Evolutionary conservation across 441 rosid genomes (phyloP), one percentile per base, ranked within the genome.

Genomic region (Corymbia citriodora): DNA sequence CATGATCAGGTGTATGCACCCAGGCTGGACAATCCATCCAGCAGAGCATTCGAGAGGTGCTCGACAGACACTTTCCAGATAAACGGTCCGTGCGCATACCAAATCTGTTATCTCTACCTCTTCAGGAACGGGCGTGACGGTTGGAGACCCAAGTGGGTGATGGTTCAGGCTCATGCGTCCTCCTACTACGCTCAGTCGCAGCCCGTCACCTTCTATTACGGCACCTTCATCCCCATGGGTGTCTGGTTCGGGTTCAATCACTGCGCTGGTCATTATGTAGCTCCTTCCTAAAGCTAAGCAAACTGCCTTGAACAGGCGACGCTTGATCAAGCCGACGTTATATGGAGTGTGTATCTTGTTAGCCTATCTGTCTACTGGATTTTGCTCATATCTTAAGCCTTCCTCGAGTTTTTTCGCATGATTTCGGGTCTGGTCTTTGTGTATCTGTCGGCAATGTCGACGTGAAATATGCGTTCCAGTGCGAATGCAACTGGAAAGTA

Each of bases 141-240:
- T 55, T 94, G 95, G 96, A 94, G 91, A 90, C 96, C 96, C 10
- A 94, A 93, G 90, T 93, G 90, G 25, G 94, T 93, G 79, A 93
- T 93, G 92, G 90, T 94, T 93, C 52, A 79, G 52, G 52, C 85
- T 40, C 52, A 45, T 8, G n/a, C 85, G 18, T 23, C 52, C 52
- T 79, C 85, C n/a, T 89, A 91, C 89, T 93, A 93, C 50, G 72
- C 91, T 87, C 89, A 92, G 87, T 92, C 90, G 57, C 93, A 87
- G 90, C 92, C 95, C 5, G 94, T 92, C 90, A 92, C 92, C 23
- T 94, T 94, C 89, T 74, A 94, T 79, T 93, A 88, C 52, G 92
- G 93, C 70, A 89, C 90, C 55, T 91, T 89, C 91, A 91, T 94
- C 86, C 96, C 96, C 11, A 92, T 92, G 89, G 92, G 90, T 5